Evolutionary conservation across 2,329 filamentous ascomycete genomes (phyloP).

Genomic region (Chrysoporthe puriensis): DNA sequence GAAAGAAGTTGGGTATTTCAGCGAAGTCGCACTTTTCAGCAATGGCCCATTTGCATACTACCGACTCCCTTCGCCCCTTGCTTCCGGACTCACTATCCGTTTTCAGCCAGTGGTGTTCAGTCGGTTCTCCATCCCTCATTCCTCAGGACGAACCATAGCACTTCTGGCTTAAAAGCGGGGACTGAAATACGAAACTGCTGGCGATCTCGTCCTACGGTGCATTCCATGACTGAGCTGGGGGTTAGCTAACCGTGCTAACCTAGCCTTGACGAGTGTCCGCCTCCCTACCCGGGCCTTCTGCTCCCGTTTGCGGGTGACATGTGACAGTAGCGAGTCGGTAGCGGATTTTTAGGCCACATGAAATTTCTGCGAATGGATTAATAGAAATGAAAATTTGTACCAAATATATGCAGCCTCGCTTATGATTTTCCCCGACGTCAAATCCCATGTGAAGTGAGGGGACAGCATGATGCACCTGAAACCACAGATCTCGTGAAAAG

Average conservation of each 20-base stretch:
- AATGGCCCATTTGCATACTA: background rate
- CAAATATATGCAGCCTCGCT: background rate
- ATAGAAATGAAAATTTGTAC: background rate
- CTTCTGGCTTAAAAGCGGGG: background rate
- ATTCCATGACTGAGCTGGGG: conserved; percentile 1
- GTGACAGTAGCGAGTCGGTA: background rate
- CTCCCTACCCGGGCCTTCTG: background rate
- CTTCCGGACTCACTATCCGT: background rate
- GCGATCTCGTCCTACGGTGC: background rate
- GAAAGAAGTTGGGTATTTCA: background rate
- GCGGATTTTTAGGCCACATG: background rate
- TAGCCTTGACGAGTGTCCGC: background rate
- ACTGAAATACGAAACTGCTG: background rate
- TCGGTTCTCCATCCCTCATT: background rate
- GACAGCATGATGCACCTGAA: background rate
- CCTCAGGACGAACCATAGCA: background rate
- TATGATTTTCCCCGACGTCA: background rate
- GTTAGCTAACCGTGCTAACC: background rate
- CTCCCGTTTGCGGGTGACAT: background rate
- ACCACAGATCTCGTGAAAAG: background rate
- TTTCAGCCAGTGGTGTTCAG: background rate
- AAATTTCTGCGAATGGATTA: background rate
- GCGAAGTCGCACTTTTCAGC: background rate
- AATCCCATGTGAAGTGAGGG: background rate
- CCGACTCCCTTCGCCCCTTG: background rate